Evolutionary conservation across 2,329 filamentous ascomycete genomes (phyloP).

Genomic region (Paraphaeosphaeria sporulosa): DNA sequence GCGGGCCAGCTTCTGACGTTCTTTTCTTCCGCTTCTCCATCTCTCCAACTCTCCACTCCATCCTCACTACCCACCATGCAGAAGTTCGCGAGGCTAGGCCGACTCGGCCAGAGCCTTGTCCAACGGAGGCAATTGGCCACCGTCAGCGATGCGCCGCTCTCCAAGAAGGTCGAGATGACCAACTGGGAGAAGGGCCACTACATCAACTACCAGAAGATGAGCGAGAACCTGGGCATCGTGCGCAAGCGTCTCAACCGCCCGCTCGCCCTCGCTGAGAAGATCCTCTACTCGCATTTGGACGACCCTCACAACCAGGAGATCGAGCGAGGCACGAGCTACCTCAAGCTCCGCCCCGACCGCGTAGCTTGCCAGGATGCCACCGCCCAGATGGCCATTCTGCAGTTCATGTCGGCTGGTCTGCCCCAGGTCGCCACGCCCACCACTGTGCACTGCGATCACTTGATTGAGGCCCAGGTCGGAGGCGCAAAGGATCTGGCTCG

Average conservation of each 20-base stretch:
- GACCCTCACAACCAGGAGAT: constrained; percentile 96
- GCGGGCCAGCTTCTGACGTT: constrained; percentile 44
- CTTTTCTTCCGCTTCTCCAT: constrained; percentile 44
- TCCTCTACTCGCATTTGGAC: constrained; percentile 98
- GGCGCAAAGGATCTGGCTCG: constrained; percentile 92
- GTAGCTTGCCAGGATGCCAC: constrained; percentile 99
- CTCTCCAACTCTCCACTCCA: constrained; percentile 48
- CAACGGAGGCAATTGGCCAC: constrained; percentile 78
- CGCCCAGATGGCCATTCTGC: constrained; percentile 98
- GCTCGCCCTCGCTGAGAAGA: constrained; percentile 96
- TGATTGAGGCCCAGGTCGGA: constrained; percentile 97
- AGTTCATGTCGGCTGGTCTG: constrained; percentile 99
- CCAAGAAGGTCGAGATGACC: constrained; percentile 97
- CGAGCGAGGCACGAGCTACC: constrained; percentile 92
- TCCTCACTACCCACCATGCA: constrained; percentile 64
- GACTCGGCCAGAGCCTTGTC: constrained; percentile 69
- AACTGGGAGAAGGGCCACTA: constrained; percentile 95
- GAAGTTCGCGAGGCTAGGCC: constrained; percentile 75
- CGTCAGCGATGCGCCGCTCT: constrained; percentile 82
- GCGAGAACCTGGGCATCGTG: constrained; percentile 93
- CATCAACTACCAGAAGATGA: constrained; percentile 99
- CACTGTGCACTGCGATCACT: constrained; percentile 98
- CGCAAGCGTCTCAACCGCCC: constrained; percentile 89
- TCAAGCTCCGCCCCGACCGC: constrained; percentile 95
- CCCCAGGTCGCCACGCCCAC: constrained; percentile 91